Conservation (phyloP, 495 filamentous ascomycete species). For the Hypomontagnella submonticulosa region DNA sequence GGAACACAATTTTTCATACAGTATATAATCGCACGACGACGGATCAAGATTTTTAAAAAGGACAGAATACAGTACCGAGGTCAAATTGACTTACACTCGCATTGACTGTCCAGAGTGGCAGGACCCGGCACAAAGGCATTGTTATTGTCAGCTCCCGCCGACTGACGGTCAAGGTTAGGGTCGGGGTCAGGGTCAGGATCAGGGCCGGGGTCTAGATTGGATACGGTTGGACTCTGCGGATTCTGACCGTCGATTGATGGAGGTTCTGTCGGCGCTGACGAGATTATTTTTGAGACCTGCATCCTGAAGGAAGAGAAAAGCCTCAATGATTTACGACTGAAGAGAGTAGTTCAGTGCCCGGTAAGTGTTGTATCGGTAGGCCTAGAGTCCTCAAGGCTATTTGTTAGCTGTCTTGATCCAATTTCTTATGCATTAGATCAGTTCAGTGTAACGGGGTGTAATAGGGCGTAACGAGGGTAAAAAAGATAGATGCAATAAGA, state of each 20-base stretch:
- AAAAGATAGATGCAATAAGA: constrained; percentile 7
- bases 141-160: constrained; percentile 27
- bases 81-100: constrained; percentile 32
- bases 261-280: constrained; percentile 31
- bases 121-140: constrained; percentile 16
- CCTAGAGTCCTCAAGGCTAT: no score
- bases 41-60: constrained; percentile 2
- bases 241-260: constrained; percentile 21
- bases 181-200: constrained; percentile 10
- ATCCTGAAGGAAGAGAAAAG: constrained; percentile 41
- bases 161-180: constrained; percentile 15
- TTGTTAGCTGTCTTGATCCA: constrained; percentile 14
- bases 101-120: constrained; percentile 24
- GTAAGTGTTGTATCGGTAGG: neutral
- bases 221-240: constrained; percentile 11
- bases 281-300: constrained; percentile 31
- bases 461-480: constrained; percentile 18
- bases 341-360: no score
- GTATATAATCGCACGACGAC: constrained; percentile 9
- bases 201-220: constrained; percentile 6
- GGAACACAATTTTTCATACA: constrained; percentile 14
- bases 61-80: constrained; percentile 2
- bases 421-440: constrained; percentile 30
- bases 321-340: constrained; percentile 17
- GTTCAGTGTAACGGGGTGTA: constrained; percentile 10